phyloP scores from a whole-genome alignment of 164 flowering plant species.

The Vitis amurensis region DNA sequence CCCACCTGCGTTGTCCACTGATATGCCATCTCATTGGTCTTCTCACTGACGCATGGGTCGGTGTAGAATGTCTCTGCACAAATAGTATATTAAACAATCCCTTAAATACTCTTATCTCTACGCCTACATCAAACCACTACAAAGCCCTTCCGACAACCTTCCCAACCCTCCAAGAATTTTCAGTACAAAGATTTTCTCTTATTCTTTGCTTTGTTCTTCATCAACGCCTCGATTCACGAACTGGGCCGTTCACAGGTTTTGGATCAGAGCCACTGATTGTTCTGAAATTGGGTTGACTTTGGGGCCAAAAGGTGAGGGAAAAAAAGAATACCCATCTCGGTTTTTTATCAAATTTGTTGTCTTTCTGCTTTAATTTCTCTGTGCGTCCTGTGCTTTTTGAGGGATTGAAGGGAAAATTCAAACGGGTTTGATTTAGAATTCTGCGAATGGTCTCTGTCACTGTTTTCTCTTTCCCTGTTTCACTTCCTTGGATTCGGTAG shows the following conservation, averaged over 20 bases:
- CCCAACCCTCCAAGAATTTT: background rate
- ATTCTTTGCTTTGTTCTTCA: background rate
- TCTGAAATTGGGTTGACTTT: constrained; percentile 25
- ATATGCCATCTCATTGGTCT: too few species aligned
- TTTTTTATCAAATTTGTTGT: background rate
- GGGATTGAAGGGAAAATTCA: constrained; percentile 2
- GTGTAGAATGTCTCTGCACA: too few species aligned
- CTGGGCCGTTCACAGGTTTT: constrained; percentile 25
- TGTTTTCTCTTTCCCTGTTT: constrained; percentile 26
- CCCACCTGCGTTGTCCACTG: too few species aligned
- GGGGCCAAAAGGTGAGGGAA: constrained; percentile 13
- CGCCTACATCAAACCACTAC: background rate
- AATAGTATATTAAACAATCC: too few species aligned
- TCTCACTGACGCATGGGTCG: too few species aligned
- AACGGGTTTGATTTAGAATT: constrained; percentile 9
- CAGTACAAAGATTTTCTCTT: background rate
- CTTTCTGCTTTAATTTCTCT: constrained; percentile 7
- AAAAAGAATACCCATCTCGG: background rate
- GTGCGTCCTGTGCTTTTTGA: background rate
- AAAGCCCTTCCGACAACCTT: background rate
- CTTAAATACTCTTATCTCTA: too few species aligned
- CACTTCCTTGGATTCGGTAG: constrained; percentile 39
- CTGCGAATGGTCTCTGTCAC: constrained; percentile 11
- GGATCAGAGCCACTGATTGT: constrained; percentile 14
- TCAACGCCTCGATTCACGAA: constrained; percentile 16